Base-by-base conservation (phyloP, 257 asterid species). In the Craterostigma plantagineum region DNA sequence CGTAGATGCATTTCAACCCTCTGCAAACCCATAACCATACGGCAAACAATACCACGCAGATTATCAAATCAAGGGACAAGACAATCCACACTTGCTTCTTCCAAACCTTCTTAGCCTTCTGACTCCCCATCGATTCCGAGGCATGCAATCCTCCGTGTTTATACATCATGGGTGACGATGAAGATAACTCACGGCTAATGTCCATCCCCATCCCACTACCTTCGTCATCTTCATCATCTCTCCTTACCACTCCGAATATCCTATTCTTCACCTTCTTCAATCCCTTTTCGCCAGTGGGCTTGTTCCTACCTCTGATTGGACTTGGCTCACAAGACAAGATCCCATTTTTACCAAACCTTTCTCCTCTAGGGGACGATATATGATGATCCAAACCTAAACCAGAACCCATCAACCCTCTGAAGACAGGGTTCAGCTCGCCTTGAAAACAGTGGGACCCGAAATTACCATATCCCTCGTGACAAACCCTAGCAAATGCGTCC, bases 11-110 rank as follows among this genome's bases (percentile, higher is more conserved):
- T 59, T 76, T 66, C 57, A 87, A 66, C 16, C 97, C 97, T 37
- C 78, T 60, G 62, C 97, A 82, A 63, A 87, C 61, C 64, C 82
- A 81, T 64, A 82, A 46, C 97, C 97, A 82, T 3, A 87, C 62
- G 0, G 49, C 64, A 57, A 87, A 82, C 90, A 87, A 48, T 33
- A 72, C 52, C 7, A 54, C 44, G 34, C 97, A 87, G 16, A 76
- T 60, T 48, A 82, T 50, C 67, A 81, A 56, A 61, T 87, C 95
- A 55, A 79, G 66, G 0, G 74, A 72, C 4, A 87, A 54, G 34
- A 84, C 81, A 48, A 76, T 54, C 91, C 86, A 76, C 39, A 79
- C 87, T 49, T 76, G 93, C 61, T 64, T 87, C 70, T 79, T 78
- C 98, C 95, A 87, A 8, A 67, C 77, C 47, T 63, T 68, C 73